Conservation (phyloP, 305 asterid genomes). For the Fraxinus baroniana region DNA sequence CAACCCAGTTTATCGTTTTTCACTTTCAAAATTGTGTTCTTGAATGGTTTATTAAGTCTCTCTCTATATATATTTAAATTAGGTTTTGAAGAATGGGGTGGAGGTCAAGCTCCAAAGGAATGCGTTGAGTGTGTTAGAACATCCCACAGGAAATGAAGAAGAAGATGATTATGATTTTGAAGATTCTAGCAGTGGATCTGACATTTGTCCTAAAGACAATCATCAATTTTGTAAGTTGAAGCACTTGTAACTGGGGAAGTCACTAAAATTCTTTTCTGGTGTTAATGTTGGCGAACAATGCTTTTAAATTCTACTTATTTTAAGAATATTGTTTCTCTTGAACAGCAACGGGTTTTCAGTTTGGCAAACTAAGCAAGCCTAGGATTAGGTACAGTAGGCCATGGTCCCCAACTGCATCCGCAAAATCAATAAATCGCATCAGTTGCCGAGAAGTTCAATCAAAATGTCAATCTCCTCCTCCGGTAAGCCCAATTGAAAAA, state of each 20-base stretch:
- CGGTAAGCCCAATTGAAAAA: constrained; percentile 42
- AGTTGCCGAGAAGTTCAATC: constrained; percentile 52
- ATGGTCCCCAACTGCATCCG: constrained; percentile 58
- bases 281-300: not conserved
- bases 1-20: not conserved
- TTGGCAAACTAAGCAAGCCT: constrained; percentile 74
- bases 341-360: constrained; percentile 66
- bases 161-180: constrained; percentile 66
- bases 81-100: constrained; percentile 94
- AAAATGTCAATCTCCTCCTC: constrained; percentile 37
- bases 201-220: constrained; percentile 57
- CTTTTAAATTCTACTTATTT: not conserved
- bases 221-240: constrained; percentile 59
- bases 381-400: constrained; percentile 67
- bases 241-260: not conserved
- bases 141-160: constrained; percentile 86
- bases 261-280: not conserved
- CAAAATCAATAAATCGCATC: constrained; percentile 53
- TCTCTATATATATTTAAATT: constrained; percentile 10
- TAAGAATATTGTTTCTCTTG: not conserved
- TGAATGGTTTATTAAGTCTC: not conserved
- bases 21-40: not conserved
- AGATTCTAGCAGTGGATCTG: constrained; percentile 89
- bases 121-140: constrained; percentile 90
- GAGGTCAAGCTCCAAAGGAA: constrained; percentile 95